Base-by-base conservation (phyloP, 164 flowering plant species). In the Piper betle region DNA sequence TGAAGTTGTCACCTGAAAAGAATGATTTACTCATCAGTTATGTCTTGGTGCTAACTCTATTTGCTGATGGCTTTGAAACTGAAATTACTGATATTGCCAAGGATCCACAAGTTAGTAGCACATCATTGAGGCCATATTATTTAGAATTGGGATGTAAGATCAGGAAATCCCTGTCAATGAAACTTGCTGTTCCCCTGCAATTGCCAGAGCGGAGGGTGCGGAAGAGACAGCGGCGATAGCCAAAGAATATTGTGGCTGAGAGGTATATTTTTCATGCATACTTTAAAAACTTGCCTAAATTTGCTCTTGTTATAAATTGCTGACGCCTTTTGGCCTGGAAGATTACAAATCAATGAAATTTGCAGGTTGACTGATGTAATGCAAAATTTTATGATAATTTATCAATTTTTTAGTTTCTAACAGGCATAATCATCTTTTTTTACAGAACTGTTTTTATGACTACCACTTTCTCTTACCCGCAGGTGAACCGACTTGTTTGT, bases 41-140 rank as follows among this genome's bases (percentile, higher is more conserved):
- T 58, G 79, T 88, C 56, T 67, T 88, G 64, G 95, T 93, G 48
- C 94, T 90, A n/a, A 75, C 95, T 8, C 77, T 93, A 13, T 68
- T 66, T 73, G 86, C 67, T 33, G 99, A 91, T 71, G 72, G 73
- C 5, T 91, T 85, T 72, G 53, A 48, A 15, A 82, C 87, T 12
- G 79, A 83, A 64, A 67, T 70, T 3, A 9, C 81, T 25, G 99
- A 94, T 60, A 85, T 94, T 62, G 83, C 87, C 2, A 82, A 59
- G 64, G 99, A 94, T 72, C 80, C 91, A 64, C 81, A 77, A 60
- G 80, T 81, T 78, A 68, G 72, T 60, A 37, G 63, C 2, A 0
- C 71, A 0, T 39, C 20, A 0, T 16, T 90, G 68, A 81, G 88
- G 64, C 39, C 43, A 3, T 75, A 84, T 69, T 84, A 62, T 62